Conservation (phyloP, 2,329 filamentous ascomycete genomes). For the Zelopaecilomyces penicillatus region DNA sequence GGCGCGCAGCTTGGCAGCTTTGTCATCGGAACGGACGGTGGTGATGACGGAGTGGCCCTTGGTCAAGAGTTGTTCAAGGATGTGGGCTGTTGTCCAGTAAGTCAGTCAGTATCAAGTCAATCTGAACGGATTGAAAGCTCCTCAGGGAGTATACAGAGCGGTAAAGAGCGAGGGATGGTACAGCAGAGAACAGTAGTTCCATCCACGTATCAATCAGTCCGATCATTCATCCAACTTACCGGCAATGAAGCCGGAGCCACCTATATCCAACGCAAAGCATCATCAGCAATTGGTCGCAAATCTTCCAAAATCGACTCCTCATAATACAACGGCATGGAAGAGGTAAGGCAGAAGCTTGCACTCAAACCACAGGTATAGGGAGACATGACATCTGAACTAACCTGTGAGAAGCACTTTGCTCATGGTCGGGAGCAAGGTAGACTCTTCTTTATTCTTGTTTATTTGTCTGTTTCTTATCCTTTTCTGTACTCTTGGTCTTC, state of each 20-base stretch:
- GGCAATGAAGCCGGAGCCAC: slow-evolving; percentile 28
- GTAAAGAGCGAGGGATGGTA: too few relatives aligned
- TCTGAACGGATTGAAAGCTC: too few relatives aligned
- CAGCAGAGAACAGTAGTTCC: too few relatives aligned
- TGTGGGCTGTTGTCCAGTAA: slow-evolving; percentile 33
- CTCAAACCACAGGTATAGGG: too few relatives aligned
- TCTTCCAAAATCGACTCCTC: too few relatives aligned
- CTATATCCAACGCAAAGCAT: slow-evolving; percentile 9
- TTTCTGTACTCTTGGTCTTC: neutral
- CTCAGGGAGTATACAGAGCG: too few relatives aligned
- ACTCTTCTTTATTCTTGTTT: neutral
- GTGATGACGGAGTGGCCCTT: slow-evolving; percentile 45
- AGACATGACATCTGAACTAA: slow-evolving; percentile 1
- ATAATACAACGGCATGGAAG: too few relatives aligned
- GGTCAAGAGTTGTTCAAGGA: slow-evolving; percentile 45
- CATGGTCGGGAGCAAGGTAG: slow-evolving; percentile 14
- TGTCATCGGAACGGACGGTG: slow-evolving; percentile 46
- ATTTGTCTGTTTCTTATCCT: neutral
- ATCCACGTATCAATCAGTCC: too few relatives aligned
- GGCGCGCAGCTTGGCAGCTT: slow-evolving; percentile 41
- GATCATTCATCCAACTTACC: slow-evolving; percentile 14
- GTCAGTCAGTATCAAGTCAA: slow-evolving; percentile 5
- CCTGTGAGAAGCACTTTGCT: slow-evolving; percentile 25
- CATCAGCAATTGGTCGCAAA: neutral
- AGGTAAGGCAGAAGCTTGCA: too few relatives aligned